Conservation (phyloP, 208 protist genomes). For the Sergeia podlipaevii region DNA sequence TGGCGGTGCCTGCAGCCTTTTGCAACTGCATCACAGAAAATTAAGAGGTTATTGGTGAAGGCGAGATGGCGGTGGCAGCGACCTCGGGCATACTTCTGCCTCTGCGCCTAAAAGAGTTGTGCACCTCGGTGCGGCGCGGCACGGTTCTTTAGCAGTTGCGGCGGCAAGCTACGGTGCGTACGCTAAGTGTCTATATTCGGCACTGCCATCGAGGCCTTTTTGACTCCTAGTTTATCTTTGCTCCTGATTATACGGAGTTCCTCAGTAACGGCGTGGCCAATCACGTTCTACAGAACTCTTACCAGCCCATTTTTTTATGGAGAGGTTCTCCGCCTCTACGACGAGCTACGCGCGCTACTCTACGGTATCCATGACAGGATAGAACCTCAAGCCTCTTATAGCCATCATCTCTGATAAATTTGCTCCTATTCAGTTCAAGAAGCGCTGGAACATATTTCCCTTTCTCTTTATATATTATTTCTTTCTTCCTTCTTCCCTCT, state of each 20-base stretch:
- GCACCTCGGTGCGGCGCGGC: no score
- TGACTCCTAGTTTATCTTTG: constrained; percentile 18
- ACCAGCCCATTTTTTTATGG: constrained; percentile 30
- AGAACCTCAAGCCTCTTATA: constrained; percentile 25
- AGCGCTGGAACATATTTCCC: constrained; percentile 32
- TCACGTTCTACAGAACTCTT: constrained; percentile 17
- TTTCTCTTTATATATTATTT: no score
- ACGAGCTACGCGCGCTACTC: constrained; percentile 20
- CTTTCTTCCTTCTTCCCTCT: no score
- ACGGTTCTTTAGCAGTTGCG: constrained; percentile 4
- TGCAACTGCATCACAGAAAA: not conserved
- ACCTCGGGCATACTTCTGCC: not conserved
- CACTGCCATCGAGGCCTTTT: constrained; percentile 19
- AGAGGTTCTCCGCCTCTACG: constrained; percentile 9
- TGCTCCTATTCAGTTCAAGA: constrained; percentile 24
- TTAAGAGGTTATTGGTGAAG: not conserved
- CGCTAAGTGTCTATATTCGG: constrained; percentile 21
- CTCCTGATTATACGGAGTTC: constrained; percentile 12
- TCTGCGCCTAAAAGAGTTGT: no score
- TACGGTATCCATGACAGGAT: constrained; percentile 20
- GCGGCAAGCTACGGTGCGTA: constrained; percentile 8
- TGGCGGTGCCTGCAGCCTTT: no score
- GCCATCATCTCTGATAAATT: constrained; percentile 26
- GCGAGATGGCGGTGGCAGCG: not conserved
- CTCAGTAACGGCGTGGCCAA: constrained; percentile 28